Conservation (phyloP, 2,329 filamentous ascomycete genomes). For the Paracamarosporium sp. region DNA sequence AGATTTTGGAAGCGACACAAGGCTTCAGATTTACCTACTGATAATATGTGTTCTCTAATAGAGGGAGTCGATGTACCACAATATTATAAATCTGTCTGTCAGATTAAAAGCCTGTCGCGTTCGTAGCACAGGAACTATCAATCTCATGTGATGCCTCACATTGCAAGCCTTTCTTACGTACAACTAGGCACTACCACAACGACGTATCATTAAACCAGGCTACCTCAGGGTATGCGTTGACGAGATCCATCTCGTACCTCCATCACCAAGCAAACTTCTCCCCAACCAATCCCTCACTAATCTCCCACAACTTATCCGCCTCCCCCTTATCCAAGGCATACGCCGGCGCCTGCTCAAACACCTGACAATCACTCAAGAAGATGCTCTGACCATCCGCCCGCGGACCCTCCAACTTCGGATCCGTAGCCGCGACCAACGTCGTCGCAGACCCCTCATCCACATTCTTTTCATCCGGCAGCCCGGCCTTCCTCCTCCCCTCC, state of each 20-base stretch:
- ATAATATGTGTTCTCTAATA: neutral
- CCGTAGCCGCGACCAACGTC: constrained; percentile 39
- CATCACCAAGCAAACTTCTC: constrained; percentile 18
- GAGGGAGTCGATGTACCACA: neutral
- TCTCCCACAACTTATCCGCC: constrained; percentile 35
- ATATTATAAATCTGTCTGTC: neutral
- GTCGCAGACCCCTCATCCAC: constrained; percentile 46
- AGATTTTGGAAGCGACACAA: constrained; percentile 58
- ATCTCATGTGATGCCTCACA: neutral
- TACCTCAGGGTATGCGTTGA: too few relatives aligned
- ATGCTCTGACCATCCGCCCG: constrained; percentile 26
- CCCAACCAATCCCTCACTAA: constrained; percentile 16
- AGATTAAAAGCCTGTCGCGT: neutral
- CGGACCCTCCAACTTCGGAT: constrained; percentile 33
- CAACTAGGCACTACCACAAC: too few relatives aligned
- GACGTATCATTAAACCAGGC: too few relatives aligned
- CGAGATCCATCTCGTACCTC: too few relatives aligned
- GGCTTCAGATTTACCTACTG: constrained; percentile 56
- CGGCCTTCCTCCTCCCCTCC: neutral
- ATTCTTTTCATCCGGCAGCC: constrained; percentile 26
- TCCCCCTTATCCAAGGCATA: constrained; percentile 27
- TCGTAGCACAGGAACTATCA: neutral
- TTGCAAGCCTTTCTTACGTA: neutral
- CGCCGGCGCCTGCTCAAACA: neutral
- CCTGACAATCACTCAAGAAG: constrained; percentile 7